Conservation (phyloP, 164 flowering plant genomes). For the Vitis rupestris region DNA sequence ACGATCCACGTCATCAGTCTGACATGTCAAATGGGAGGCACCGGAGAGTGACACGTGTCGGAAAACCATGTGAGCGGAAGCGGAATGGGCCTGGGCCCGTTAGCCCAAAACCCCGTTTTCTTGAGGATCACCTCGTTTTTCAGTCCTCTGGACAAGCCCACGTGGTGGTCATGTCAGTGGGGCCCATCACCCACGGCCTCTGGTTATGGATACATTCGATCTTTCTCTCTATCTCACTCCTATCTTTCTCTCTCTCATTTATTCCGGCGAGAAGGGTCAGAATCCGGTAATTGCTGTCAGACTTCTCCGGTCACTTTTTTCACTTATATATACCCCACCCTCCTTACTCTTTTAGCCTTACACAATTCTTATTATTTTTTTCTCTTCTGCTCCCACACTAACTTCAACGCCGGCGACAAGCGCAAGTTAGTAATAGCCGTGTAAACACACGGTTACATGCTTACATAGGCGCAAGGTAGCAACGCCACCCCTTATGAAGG, state of each 20-base stretch:
- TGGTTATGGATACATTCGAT: constrained; percentile 32
- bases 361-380: constrained; percentile 3
- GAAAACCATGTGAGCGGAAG: constrained; percentile 9
- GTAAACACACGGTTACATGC: too few species aligned
- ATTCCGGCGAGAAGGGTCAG: constrained; percentile 30
- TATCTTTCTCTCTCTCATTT: constrained; percentile 17
- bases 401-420: too few species aligned
- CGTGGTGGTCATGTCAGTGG: constrained; percentile 66
- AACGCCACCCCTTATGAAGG: too few species aligned
- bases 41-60: constrained; percentile 16
- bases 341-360: not conserved
- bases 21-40: constrained; percentile 15
- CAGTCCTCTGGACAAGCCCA: constrained; percentile 38
- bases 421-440: too few species aligned
- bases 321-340: constrained; percentile 18
- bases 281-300: constrained; percentile 19
- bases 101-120: not conserved
- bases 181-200: constrained; percentile 44
- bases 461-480: too few species aligned
- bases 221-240: constrained; percentile 4
- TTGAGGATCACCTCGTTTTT: constrained; percentile 5
- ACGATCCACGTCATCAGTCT: constrained; percentile 18
- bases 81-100: constrained; percentile 13
- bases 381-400: not conserved
- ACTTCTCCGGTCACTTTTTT: constrained; percentile 12